Conservation (phyloP, 768 basidiomycete species). For the Suillus fuscotomentosus region DNA sequence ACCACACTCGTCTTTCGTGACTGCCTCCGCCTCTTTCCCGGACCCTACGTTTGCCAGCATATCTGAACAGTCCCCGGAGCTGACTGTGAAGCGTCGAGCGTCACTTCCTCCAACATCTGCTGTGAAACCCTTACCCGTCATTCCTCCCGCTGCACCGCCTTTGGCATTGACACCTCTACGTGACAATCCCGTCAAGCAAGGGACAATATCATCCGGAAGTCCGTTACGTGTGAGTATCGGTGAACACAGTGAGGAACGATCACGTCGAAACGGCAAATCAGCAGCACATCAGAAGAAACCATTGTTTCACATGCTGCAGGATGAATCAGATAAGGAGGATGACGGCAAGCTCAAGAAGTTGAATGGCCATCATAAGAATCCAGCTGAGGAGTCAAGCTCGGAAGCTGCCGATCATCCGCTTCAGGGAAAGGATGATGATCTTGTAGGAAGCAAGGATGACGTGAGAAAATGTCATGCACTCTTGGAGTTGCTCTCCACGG, state of each 20-base stretch:
- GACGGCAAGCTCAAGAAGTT: conserved; percentile 3
- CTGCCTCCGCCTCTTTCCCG: conserved; percentile 33
- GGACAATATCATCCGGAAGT: neutral
- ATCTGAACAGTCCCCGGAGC: conserved; percentile 9
- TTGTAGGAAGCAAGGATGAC: conserved; percentile 38
- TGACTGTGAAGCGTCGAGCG: conserved; percentile 32
- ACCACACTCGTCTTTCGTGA: conserved; percentile 47
- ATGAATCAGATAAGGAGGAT: conserved; percentile 18
- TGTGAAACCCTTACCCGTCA: conserved; percentile 12
- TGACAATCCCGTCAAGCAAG: neutral
- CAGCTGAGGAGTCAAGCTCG: neutral
- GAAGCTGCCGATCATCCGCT: neutral
- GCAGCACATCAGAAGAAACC: conserved; percentile 3
- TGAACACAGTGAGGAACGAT: neutral
- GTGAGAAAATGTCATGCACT: conserved; percentile 69
- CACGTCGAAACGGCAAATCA: neutral
- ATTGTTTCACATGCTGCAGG: conserved; percentile 17
- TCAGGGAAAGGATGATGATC: neutral
- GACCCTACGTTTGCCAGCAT: conserved; percentile 24
- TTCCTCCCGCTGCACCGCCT: conserved; percentile 4
- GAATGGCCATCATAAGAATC: neutral
- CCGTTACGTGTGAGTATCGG: neutral
- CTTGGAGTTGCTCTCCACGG: conserved; percentile 81
- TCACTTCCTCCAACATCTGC: conserved; percentile 41
- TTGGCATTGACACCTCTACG: neutral